Percentiles rank a stretch among this genome's conserved stretches.
These are phyloP conservation scores for Camellia oleifera DNA, from an alignment of 179 eudicot species.

Conservation along the genomic window DNA sequence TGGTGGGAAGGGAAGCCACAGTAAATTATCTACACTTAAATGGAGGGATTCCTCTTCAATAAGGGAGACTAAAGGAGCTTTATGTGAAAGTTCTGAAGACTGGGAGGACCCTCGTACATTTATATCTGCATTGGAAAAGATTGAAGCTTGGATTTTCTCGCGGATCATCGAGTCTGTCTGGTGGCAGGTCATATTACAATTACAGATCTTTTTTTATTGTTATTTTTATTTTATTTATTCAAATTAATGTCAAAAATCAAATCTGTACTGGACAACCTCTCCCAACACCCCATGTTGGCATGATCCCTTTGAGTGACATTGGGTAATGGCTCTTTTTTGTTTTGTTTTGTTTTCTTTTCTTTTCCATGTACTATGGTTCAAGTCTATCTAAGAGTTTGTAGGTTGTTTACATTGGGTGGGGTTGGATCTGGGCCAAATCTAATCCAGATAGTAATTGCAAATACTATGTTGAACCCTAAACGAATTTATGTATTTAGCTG, in stretches of 20 bases:
- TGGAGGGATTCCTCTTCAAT: constrained; percentile 55
- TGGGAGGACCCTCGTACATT: constrained; percentile 62
- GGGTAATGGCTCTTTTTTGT: neutral
- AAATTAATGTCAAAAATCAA: neutral
- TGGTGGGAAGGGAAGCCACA: constrained; percentile 33
- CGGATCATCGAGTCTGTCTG: constrained; percentile 88
- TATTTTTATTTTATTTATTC: too few species aligned
- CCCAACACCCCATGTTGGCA: neutral
- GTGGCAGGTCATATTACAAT: constrained; percentile 74
- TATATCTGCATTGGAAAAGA: constrained; percentile 60
- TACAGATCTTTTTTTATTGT: neutral
- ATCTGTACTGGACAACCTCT: neutral
- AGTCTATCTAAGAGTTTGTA: neutral
- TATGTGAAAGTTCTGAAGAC: constrained; percentile 33
- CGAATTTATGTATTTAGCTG: neutral
- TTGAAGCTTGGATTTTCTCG: constrained; percentile 90
- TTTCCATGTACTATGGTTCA: constrained; percentile 1
- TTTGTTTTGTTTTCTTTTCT: neutral
- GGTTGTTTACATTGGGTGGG: neutral
- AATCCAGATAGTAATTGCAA: neutral
- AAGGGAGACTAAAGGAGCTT: constrained; percentile 27
- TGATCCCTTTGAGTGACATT: neutral
- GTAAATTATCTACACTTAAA: constrained; percentile 36
- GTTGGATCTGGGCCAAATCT: neutral
- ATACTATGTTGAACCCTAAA: neutral